Percentiles rank a stretch among this genome's conserved stretches.
phyloP scores from a whole-genome alignment of 768 basidiomycete genomes.

The Mycena galericulata region DNA sequence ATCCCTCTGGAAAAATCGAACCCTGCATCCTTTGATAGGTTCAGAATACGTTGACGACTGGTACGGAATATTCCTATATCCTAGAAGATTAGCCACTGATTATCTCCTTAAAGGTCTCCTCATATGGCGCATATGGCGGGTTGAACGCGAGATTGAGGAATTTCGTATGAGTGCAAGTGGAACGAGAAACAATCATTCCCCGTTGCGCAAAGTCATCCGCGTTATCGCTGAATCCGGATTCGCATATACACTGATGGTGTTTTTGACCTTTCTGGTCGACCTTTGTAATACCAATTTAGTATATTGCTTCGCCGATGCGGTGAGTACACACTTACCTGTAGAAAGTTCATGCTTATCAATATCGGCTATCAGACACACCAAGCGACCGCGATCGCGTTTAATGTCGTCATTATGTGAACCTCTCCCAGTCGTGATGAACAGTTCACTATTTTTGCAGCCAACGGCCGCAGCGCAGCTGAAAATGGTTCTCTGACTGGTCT shows the following conservation, averaged over 20 bases:
- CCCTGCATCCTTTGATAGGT: background rate
- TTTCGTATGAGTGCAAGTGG: background rate
- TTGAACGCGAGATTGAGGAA: slow-evolving; percentile 5
- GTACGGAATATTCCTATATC: background rate
- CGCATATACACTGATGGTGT: background rate
- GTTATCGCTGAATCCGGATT: slow-evolving; percentile 11
- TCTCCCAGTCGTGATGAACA: slow-evolving; percentile 9
- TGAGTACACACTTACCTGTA: background rate
- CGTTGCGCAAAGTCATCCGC: slow-evolving; percentile 10
- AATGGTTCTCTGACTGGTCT: background rate
- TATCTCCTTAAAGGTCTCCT: slow-evolving; percentile 4
- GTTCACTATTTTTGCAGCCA: slow-evolving; percentile 1
- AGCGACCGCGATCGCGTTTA: slow-evolving; percentile 10
- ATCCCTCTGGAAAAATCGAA: background rate
- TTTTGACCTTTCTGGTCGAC: slow-evolving; percentile 5
- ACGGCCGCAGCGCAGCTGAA: background rate
- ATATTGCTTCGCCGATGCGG: background rate
- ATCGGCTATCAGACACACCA: background rate
- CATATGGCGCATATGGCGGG: slow-evolving; percentile 18
- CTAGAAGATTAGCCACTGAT: background rate
- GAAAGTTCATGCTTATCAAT: background rate
- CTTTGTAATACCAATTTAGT: background rate
- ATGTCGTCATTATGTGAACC: slow-evolving; percentile 9
- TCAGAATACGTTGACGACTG: slow-evolving; percentile 15
- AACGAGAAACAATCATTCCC: background rate